Evolutionary conservation across 768 basidiomycete genomes (phyloP), one percentile per base, ranked within the genome.

Genomic region (Chalciporus piperatus): DNA sequence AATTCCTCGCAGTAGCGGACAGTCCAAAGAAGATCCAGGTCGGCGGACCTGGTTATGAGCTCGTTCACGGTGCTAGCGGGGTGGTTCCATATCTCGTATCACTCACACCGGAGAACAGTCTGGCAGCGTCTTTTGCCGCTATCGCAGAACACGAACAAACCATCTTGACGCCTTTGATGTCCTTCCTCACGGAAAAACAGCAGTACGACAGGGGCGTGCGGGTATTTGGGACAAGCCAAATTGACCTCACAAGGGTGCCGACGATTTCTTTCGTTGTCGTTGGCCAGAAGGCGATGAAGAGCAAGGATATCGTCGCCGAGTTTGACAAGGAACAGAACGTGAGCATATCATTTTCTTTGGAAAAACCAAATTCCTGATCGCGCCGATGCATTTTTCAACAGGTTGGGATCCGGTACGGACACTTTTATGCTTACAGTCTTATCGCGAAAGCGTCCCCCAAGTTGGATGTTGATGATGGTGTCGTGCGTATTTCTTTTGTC

Each of bases 401-500:
- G 89, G 77, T 89, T 42, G 89, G 89, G 0, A 86, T 91, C 51
- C 83, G 86, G 19, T 88, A 78, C 51, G 89, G 89, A 1, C 84
- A 91, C 62, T 89, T 85, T 61, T 89, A 90, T 60, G 87, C 89
- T 3, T 85, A 85, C 61, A 81, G 79, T 0, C 70, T 89, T 14
- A 68, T 87, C 9, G 71, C 76, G 7, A 67, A 70, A 23, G 68
- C 87, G 9, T 64, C 63, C 16, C 85, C 86, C 8, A 80, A 79
- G 54, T 52, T 87, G 41, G 80, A 86, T 58, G 63, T 74, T 1
- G 72, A 76, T 0, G 87, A 89, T 52, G 87, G 82, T 0, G 83
- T 87, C 3, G 84, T 89, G 19, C 78, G 89, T 4, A 81, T 90
- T 48, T 89, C 87, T 2, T 64, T 91, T 23, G 86, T 89, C 20